Percentiles rank a stretch among this genome's conserved stretches.
phyloP scores from a whole-genome alignment of 1,139 yeast species.

The Meyerozyma carpophila region DNA sequence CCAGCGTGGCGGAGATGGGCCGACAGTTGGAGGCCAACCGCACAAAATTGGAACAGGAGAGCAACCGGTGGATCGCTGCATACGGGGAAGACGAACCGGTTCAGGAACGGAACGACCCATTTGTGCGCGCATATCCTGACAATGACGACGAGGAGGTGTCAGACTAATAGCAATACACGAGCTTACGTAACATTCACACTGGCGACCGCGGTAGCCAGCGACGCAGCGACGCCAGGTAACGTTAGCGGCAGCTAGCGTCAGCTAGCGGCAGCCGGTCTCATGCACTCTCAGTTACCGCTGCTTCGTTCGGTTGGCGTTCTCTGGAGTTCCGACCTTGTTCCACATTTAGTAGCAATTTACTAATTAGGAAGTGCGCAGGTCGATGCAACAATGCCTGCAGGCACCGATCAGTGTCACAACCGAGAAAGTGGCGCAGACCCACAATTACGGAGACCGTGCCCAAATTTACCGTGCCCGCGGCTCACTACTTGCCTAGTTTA shows the following conservation, averaged over 20 bases:
- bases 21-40: slow-evolving; percentile 3
- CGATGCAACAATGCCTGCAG: background rate
- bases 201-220: too few relatives aligned
- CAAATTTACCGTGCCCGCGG: slow-evolving; percentile 1
- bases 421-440: background rate
- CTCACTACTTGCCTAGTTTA: background rate
- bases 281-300: too few relatives aligned
- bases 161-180: background rate
- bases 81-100: slow-evolving; percentile 6
- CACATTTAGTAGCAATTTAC: too few relatives aligned
- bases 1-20: background rate
- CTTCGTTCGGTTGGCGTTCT: too few relatives aligned
- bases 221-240: too few relatives aligned
- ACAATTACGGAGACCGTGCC: background rate
- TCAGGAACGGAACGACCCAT: slow-evolving; percentile 8
- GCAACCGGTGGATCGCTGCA: slow-evolving; percentile 7
- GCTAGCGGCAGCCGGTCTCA: too few relatives aligned
- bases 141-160: slow-evolving; percentile 2
- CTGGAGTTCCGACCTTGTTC: too few relatives aligned
- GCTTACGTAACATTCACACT: background rate
- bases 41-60: slow-evolving; percentile 2
- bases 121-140: slow-evolving; percentile 3
- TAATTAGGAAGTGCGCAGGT: too few relatives aligned
- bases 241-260: too few relatives aligned
- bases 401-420: background rate